A percentile compares a stretch with the other conserved stretches of the same genome.
phyloP scores from a whole-genome alignment of 2,329 filamentous ascomycete species.

The Aspergillus neoniger region DNA sequence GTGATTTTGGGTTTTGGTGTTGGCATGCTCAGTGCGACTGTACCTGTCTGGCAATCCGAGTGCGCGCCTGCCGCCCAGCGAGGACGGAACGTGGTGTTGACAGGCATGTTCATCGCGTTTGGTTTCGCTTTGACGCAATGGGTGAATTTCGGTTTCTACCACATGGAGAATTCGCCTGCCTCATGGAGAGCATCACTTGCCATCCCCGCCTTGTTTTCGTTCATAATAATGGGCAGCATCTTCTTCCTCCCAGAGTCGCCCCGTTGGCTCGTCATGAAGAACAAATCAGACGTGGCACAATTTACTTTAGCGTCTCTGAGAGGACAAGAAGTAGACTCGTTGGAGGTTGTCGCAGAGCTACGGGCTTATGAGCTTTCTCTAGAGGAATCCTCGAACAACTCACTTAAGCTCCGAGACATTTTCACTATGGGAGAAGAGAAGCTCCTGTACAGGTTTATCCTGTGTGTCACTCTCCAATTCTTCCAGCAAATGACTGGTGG shows the following conservation, averaged over 20 bases:
- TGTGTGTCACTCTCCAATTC: slow-evolving; percentile 53
- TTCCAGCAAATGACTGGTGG: slow-evolving; percentile 44
- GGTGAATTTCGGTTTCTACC: slow-evolving; percentile 47
- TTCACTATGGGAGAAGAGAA: slow-evolving; percentile 55
- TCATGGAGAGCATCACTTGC: slow-evolving; percentile 45
- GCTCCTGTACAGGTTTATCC: slow-evolving; percentile 50
- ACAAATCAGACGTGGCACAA: slow-evolving; percentile 26
- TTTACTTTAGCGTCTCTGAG: slow-evolving; percentile 21
- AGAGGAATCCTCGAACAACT: slow-evolving; percentile 45
- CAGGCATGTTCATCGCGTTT: slow-evolving; percentile 46
- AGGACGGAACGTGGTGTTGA: slow-evolving; percentile 25
- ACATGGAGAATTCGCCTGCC: slow-evolving; percentile 28
- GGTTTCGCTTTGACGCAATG: slow-evolving; percentile 49
- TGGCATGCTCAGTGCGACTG: slow-evolving; percentile 47
- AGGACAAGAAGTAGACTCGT: slow-evolving; percentile 30
- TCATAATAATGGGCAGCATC: slow-evolving; percentile 29
- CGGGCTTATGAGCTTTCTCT: slow-evolving; percentile 50
- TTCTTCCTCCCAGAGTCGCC: slow-evolving; percentile 39
- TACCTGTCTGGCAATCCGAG: slow-evolving; percentile 47
- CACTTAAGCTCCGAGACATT: slow-evolving; percentile 48
- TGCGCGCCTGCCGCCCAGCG: slow-evolving; percentile 21
- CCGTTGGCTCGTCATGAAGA: slow-evolving; percentile 36
- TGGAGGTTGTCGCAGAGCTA: slow-evolving; percentile 47
- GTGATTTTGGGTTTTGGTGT: slow-evolving; percentile 49
- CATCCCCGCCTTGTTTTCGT: slow-evolving; percentile 34